Base-by-base conservation (phyloP, 495 filamentous ascomycete genomes). In the Monascus purpureus region DNA sequence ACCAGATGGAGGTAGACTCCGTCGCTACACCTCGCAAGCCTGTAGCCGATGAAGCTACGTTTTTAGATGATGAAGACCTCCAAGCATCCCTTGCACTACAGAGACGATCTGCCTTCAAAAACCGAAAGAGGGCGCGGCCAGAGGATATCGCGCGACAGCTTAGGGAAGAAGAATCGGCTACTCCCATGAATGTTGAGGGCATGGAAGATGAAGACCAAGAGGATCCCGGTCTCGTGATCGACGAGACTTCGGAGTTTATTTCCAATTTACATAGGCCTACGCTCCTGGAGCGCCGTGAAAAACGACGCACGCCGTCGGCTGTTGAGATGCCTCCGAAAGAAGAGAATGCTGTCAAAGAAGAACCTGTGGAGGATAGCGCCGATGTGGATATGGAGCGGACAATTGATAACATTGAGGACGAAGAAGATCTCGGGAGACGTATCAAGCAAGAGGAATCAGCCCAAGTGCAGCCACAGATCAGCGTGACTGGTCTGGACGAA, bases 161-260 rank as follows among this genome's bases (percentile, higher is more conserved):
- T 17, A 70, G 73, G 34, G 81, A 93, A 50, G 80, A 93, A 49
- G 68, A 64, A 14, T 65, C 70, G 4, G 65, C 70, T 30, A 68
- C 61, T 0, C 61, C 66, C 6, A 63, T 67, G 49, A 65, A 75
- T 23, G 46, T 61, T 29, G 46, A 63, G 52, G 52, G 30, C 24
- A 45, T 53, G 0, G 59, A 22, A 9, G 20, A 63, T 8, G 63
- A 55, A 1, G 61, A 55, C 15, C 65, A 64, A 12, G 72, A 77
- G 38, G 75, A 73, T 16, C 71, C 68, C 11, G 87, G 87, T 17
- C 63, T 95, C 8, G 68, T 96, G 9, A 84, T 97, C 35, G 86
- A 95, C 41, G 88, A 96, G 49, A 94, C 88, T 9, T 80, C 84
- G 2, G 86, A 93, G 39, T 97, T 97, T 48, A 82, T 97, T 16